phyloP scores from a whole-genome alignment of 352 stramenopile species.

The Phytophthora melonis region DNA sequence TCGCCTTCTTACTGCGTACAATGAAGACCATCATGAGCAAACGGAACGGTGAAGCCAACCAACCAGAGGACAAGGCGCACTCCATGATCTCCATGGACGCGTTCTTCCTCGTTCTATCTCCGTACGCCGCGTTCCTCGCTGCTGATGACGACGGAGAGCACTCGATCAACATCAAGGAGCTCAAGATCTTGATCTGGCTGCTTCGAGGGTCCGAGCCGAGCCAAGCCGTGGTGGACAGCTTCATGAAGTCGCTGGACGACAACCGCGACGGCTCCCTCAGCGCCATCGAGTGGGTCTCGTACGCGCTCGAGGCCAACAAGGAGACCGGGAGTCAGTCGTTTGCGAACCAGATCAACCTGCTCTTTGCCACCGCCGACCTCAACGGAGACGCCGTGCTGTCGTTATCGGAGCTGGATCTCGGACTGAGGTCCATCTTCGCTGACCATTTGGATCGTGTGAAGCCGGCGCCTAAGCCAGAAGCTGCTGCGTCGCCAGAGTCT shows the following conservation, averaged over 20 bases:
- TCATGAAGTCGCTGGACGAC: constrained; percentile 71
- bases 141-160: constrained; percentile 72
- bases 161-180: constrained; percentile 60
- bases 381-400: constrained; percentile 70
- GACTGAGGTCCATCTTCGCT: constrained; percentile 51
- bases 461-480: constrained; percentile 9
- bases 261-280: constrained; percentile 64
- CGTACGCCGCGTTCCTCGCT: constrained; percentile 71
- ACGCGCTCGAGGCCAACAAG: constrained; percentile 61
- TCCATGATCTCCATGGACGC: constrained; percentile 56
- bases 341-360: constrained; percentile 59
- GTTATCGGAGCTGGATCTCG: constrained; percentile 57
- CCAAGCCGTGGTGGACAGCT: constrained; percentile 42
- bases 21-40: constrained; percentile 50
- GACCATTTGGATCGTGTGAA: constrained; percentile 31
- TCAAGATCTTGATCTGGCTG: constrained; percentile 74
- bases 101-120: constrained; percentile 69
- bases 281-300: constrained; percentile 75
- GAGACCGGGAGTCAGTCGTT: constrained; percentile 53
- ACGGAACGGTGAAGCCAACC: neutral
- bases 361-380: constrained; percentile 61
- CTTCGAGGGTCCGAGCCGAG: constrained; percentile 72
- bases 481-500: constrained; percentile 19
- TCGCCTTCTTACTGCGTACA: constrained; percentile 51
- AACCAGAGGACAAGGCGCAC: constrained; percentile 4